These are phyloP conservation scores for Thuja plicata DNA, from an alignment of 83 land plant genomes.

Conservation along the genomic window DNA sequence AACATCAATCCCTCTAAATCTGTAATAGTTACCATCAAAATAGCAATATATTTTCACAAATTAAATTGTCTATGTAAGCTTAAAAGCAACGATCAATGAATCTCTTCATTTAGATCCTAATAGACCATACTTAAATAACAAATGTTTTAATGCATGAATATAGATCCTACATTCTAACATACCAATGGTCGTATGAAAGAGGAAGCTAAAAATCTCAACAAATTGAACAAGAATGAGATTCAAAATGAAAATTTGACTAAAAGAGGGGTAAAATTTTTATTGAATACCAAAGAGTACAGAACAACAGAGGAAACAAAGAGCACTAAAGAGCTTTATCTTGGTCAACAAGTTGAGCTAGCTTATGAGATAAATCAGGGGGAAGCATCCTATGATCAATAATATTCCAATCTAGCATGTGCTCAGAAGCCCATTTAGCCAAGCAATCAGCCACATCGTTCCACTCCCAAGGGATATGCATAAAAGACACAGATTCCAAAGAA, in stretches of 20 bases:
- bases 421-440: too few species aligned
- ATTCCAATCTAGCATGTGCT: too few species aligned
- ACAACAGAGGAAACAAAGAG: too few species aligned
- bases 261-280: too few species aligned
- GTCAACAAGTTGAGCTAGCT: too few species aligned
- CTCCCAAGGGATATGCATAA: too few species aligned
- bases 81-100: background rate
- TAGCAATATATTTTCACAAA: background rate
- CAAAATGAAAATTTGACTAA: background rate
- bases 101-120: background rate
- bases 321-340: too few species aligned
- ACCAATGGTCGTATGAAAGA: background rate
- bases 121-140: background rate
- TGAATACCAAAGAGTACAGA: too few species aligned
- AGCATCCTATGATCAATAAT: too few species aligned
- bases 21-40: background rate
- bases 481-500: too few species aligned
- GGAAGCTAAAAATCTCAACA: background rate
- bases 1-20: background rate
- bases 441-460: too few species aligned
- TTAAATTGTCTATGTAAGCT: background rate
- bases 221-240: background rate
- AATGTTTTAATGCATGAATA: background rate
- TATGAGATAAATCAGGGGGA: too few species aligned
- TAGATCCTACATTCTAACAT: background rate